A percentile compares a stretch with the other conserved stretches of the same genome.
Evolutionary conservation across 257 asterid species (phyloP).

Genomic region (Solanum sitiens): DNA sequence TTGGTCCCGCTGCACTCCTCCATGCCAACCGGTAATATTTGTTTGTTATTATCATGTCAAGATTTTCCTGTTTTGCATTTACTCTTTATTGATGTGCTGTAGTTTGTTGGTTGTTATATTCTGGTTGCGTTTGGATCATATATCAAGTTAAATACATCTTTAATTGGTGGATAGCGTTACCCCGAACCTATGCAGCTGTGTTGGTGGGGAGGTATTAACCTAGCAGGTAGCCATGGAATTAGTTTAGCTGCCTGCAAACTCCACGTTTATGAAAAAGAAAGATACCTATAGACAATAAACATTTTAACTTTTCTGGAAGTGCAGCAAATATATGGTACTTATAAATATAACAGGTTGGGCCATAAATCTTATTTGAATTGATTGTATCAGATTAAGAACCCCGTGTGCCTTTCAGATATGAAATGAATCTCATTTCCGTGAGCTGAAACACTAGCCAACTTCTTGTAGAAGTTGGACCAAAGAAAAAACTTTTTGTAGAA

Average conservation of each 20-base stretch:
- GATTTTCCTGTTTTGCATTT: not conserved
- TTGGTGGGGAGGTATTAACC: not conserved
- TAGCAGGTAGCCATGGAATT: not conserved
- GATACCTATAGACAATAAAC: not conserved
- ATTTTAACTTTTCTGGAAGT: not conserved
- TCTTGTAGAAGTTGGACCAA: not conserved
- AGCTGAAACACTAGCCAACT: not conserved
- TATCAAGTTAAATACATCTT: not conserved
- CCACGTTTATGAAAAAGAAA: not conserved
- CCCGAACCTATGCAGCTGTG: not conserved
- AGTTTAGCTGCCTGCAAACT: not conserved
- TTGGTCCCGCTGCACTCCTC: slow-evolving; percentile 95
- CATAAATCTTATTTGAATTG: not conserved
- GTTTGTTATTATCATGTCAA: not conserved
- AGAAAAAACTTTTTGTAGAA: not conserved
- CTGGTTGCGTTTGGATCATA: not conserved
- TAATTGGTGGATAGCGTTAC: not conserved
- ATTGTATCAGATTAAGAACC: not conserved
- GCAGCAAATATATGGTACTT: not conserved
- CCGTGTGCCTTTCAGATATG: not conserved
- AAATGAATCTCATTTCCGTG: not conserved
- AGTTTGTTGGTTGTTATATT: not conserved
- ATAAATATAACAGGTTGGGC: not conserved
- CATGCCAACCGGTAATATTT: slow-evolving; percentile 67
- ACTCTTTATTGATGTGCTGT: not conserved